These are phyloP conservation scores for Avena atlantica DNA, from an alignment of 176 grass and related monocot species.

Conservation along the genomic window DNA sequence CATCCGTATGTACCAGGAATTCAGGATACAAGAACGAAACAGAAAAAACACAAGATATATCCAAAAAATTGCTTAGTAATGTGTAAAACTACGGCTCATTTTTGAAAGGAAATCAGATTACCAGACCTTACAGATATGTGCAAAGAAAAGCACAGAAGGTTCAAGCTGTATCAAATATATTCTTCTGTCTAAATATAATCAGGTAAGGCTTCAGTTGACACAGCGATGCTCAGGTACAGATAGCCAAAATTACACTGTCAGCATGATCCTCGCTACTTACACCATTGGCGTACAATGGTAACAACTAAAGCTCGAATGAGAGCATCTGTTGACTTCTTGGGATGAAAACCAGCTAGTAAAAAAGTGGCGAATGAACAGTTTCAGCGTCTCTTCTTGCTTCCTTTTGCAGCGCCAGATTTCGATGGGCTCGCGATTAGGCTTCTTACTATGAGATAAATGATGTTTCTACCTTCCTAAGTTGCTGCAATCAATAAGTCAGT, in stretches of 20 bases:
- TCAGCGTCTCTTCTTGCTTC: conserved; percentile 76
- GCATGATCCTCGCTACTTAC: not conserved
- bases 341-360: too few species aligned
- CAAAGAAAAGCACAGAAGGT: not conserved
- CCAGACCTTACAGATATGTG: not conserved
- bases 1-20: too few species aligned
- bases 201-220: not conserved
- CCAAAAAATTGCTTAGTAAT: too few species aligned
- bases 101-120: not conserved
- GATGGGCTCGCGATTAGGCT: conserved; percentile 49
- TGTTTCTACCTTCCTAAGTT: not conserved
- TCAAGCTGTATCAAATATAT: not conserved
- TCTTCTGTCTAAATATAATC: not conserved
- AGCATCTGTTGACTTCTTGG: not conserved
- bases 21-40: too few species aligned
- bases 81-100: too few species aligned
- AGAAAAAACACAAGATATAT: too few species aligned
- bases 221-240: not conserved
- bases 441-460: not conserved
- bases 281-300: not conserved
- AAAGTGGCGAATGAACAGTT: too few species aligned
- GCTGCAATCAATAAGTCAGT: conserved; percentile 1
- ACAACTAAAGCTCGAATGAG: not conserved
- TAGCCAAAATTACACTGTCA: not conserved
- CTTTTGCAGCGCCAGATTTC: conserved; percentile 49